phyloP scores from a whole-genome alignment of 805 yeast species.

The Yamadazyma insecticola region DNA sequence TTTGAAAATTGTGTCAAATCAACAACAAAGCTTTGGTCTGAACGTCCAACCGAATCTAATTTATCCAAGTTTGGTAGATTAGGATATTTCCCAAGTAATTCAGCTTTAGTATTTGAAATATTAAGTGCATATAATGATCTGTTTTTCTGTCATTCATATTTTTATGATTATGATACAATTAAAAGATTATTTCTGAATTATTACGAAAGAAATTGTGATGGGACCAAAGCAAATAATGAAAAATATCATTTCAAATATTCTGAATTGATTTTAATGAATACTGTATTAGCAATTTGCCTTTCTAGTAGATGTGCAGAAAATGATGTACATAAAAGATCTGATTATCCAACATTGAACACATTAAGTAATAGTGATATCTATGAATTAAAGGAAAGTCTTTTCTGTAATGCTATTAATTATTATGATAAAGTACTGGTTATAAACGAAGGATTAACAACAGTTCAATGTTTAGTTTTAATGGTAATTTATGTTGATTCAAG shows the following conservation, averaged over 20 bases:
- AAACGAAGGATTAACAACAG: constrained; percentile 45
- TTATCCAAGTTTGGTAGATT: constrained; percentile 11
- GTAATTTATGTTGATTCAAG: constrained; percentile 28
- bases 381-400: constrained; percentile 12
- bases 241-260: constrained; percentile 15
- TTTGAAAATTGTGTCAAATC: constrained; percentile 13
- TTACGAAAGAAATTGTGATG: constrained; percentile 9
- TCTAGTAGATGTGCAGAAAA: constrained; percentile 10
- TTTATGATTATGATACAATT: constrained; percentile 12
- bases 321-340: constrained; percentile 7
- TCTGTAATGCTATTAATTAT: constrained; percentile 39
- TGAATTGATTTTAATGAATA: constrained; percentile 29
- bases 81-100: constrained; percentile 11
- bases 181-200: constrained; percentile 20
- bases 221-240: too few relatives aligned
- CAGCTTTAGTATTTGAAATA: constrained; percentile 19
- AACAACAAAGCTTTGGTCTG: constrained; percentile 10
- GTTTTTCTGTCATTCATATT: constrained; percentile 12
- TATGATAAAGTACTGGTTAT: constrained; percentile 44
- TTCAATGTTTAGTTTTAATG: constrained; percentile 48
- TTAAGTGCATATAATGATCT: constrained; percentile 16
- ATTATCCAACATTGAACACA: constrained; percentile 9
- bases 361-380: constrained; percentile 9
- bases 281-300: constrained; percentile 20
- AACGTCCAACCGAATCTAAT: constrained; percentile 9